These are phyloP conservation scores for Boletus barrowsii DNA, from an alignment of 768 basidiomycete genomes.

Conservation along the genomic window DNA sequence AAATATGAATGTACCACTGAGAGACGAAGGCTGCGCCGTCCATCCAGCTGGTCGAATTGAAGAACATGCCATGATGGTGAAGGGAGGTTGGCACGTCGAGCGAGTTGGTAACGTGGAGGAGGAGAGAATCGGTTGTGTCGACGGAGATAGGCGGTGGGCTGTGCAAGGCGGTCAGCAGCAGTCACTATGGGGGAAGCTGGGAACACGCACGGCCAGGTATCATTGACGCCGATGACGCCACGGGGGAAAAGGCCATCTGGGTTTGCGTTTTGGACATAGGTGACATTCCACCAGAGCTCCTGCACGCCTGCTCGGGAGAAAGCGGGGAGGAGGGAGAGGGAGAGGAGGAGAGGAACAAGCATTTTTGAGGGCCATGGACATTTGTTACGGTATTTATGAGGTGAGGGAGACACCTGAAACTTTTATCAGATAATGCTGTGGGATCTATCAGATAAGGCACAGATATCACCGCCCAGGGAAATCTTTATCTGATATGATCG, in stretches of 20 bases:
- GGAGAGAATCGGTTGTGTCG: conserved; percentile 63
- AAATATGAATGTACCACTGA: conserved; percentile 21
- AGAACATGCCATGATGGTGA: conserved; percentile 96
- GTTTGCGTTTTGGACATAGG: conserved; percentile 73
- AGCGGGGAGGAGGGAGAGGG: background rate
- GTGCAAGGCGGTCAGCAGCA: background rate
- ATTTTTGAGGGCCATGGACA: too few species aligned
- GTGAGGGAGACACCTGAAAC: background rate
- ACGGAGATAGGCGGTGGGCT: conserved; percentile 84
- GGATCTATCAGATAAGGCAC: too few species aligned
- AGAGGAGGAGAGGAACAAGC: background rate
- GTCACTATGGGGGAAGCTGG: background rate
- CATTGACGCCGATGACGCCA: conserved; percentile 83
- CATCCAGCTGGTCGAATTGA: conserved; percentile 83
- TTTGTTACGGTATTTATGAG: background rate
- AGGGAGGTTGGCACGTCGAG: conserved; percentile 65
- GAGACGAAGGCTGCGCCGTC: conserved; percentile 83
- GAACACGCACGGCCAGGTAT: conserved; percentile 86
- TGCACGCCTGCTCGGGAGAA: conserved; percentile 52
- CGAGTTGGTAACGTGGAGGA: conserved; percentile 75
- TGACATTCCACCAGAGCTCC: conserved; percentile 89
- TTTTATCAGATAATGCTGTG: background rate
- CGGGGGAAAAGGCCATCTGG: conserved; percentile 82
- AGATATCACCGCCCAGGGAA: too few species aligned
- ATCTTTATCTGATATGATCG: too few species aligned